Evolutionary conservation across 371 early-diverging fungal genomes (phyloP), one percentile per base, ranked within the genome.

Genomic region (Fennellomyces sp.): DNA sequence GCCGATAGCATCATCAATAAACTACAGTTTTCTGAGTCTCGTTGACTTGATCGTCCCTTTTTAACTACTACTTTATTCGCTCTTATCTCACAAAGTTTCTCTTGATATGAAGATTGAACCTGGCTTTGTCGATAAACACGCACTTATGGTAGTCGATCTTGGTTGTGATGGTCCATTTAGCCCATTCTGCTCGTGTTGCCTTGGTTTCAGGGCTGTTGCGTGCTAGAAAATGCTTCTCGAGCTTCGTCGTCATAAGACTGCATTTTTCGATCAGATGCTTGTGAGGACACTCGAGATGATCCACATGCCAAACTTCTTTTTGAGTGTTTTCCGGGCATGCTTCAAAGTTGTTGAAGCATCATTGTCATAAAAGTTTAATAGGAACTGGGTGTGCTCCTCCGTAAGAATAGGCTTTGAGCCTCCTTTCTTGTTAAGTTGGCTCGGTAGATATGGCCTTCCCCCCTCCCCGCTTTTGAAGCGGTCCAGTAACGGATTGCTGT

Each of bases 121-220:
- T 29, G 31, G 28, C 25, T n/a, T 57, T 48, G 35, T 57, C 49
- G 28, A 57, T 48, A 28, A 57, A 57, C 12, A 57, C 48, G 31
- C 56, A 56, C 1, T 45, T 57, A 13, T 33, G 35, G 13, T 33
- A 33, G 35, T 8, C 35, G 13, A 33, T 33, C 35, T 13, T 33
- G 35, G 35, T 33, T 33, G 35, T 8, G 35, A 33, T 33, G 35
- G 35, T 33, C 35, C 35, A 33, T 33, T 8, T 33, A 33, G 35
- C 35, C 35, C 35, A 33, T 33, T 33, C 35, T 33, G 35, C 13
- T 33, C 35, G 13, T 33, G 6, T 33, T 33, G 35, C 35, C 35
- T 15, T 39, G 39, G 39, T 39, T 15, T 39, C 39, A 15, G 10
- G 10, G 39, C n/a, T 15, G 17, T 39, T 39, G 17, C 39, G 15